Percentiles rank a stretch among this genome's conserved stretches.
These are phyloP conservation scores for Trichoderma arundinaceum DNA, from an alignment of 2,329 filamentous ascomycete genomes.

Conservation along the genomic window DNA sequence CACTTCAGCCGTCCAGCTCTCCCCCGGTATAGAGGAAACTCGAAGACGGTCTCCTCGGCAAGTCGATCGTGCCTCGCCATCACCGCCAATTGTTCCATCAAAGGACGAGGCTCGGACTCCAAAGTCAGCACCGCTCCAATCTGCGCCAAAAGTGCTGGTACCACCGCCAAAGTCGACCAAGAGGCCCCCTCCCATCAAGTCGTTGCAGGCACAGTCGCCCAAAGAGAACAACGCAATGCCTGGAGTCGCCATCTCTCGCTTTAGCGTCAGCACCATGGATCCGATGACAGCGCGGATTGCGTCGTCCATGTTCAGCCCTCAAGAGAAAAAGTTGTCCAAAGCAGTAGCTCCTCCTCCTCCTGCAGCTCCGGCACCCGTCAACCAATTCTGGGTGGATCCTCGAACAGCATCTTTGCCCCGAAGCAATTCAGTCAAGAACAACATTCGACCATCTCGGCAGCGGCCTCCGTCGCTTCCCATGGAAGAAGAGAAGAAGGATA, in stretches of 20 bases:
- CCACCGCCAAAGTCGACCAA: constrained; percentile 30
- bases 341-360: background rate
- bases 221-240: constrained; percentile 9
- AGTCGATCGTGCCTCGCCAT: background rate
- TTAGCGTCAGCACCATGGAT: constrained; percentile 11
- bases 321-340: background rate
- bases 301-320: constrained; percentile 11
- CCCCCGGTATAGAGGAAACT: constrained; percentile 56
- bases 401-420: constrained; percentile 40
- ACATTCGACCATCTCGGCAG: constrained; percentile 44
- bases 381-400: constrained; percentile 22
- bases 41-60: constrained; percentile 57
- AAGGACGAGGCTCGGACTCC: constrained; percentile 6
- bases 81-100: constrained; percentile 1
- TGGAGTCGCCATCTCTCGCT: background rate
- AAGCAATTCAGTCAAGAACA: constrained; percentile 41
- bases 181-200: constrained; percentile 3
- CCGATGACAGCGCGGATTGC: constrained; percentile 21
- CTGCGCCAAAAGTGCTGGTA: background rate
- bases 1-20: constrained; percentile 53
- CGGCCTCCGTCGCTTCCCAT: constrained; percentile 35
- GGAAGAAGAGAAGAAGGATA: constrained; percentile 37
- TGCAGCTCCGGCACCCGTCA: background rate
- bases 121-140: constrained; percentile 18
- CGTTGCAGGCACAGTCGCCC: constrained; percentile 17